These are phyloP conservation scores for Sordariomycetes sp. DNA, from an alignment of 2,329 filamentous ascomycete genomes.

Conservation along the genomic window DNA sequence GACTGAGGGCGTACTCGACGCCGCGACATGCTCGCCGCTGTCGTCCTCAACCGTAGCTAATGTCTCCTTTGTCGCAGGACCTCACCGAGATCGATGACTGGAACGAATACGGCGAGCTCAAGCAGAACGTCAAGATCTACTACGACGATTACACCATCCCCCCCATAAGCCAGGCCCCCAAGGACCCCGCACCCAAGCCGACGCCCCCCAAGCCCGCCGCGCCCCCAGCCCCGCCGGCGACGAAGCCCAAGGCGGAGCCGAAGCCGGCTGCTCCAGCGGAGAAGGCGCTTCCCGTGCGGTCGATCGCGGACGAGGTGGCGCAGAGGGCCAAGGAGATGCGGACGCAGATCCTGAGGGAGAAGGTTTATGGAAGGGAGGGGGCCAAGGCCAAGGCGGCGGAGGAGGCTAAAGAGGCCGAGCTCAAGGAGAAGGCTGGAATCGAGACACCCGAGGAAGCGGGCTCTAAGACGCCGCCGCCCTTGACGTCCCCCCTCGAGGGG, in stretches of 20 bases:
- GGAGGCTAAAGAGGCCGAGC: neutral
- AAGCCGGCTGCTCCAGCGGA: neutral
- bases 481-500: neutral
- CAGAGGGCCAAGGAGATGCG: conserved; percentile 48
- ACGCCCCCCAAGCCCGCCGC: conserved; percentile 6
- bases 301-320: conserved; percentile 52
- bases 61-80: conserved; percentile 46
- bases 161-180: conserved; percentile 29
- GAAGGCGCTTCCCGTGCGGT: conserved; percentile 29
- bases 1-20: no score
- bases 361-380: conserved; percentile 35
- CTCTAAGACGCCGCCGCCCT: neutral
- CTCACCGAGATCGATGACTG: conserved; percentile 92
- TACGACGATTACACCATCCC: conserved; percentile 49
- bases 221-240: conserved; percentile 9
- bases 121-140: conserved; percentile 64
- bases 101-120: conserved; percentile 97
- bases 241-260: neutral
- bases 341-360: conserved; percentile 37
- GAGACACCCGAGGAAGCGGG: conserved; percentile 8
- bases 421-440: conserved; percentile 8
- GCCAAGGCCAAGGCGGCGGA: conserved; percentile 9
- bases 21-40: neutral
- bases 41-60: neutral
- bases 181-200: conserved; percentile 14